phyloP scores from a whole-genome alignment of 345 rosid species.

The Carallia pectinifolia region DNA sequence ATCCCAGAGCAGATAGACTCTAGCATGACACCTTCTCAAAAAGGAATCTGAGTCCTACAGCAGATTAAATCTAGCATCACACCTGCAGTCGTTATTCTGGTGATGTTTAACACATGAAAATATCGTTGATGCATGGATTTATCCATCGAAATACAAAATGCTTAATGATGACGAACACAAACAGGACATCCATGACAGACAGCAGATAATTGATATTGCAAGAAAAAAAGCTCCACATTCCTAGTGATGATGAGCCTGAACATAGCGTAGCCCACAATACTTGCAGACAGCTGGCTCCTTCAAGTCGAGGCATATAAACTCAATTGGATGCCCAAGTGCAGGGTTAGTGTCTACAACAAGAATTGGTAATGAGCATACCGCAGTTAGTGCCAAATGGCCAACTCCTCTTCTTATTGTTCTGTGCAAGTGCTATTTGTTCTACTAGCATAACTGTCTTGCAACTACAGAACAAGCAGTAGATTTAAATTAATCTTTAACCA shows the following conservation, averaged over 20 bases:
- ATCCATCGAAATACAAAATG: not conserved
- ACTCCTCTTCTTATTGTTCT: too few relatives aligned
- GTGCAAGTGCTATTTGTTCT: too few relatives aligned
- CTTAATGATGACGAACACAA: not conserved
- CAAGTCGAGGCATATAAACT: constrained; percentile 91
- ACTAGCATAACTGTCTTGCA: too few relatives aligned
- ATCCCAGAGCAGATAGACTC: too few relatives aligned
- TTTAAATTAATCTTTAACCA: not conserved
- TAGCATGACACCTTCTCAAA: too few relatives aligned
- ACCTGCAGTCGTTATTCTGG: constrained; percentile 1
- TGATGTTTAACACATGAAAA: not conserved
- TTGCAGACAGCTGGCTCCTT: constrained; percentile 91
- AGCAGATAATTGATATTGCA: not conserved
- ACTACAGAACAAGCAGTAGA: not conserved
- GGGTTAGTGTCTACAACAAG: constrained; percentile 58
- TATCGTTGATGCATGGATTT: constrained; percentile 1
- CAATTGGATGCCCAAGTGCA: constrained; percentile 96
- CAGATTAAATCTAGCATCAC: too few relatives aligned
- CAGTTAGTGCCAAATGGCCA: not conserved
- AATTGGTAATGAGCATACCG: not conserved
- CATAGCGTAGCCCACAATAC: constrained; percentile 90
- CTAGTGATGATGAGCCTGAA: constrained; percentile 94
- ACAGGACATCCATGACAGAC: not conserved
- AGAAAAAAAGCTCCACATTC: not conserved
- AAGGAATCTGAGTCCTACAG: too few relatives aligned